These are phyloP conservation scores for Chimonanthus salicifolius DNA, from an alignment of 164 flowering plant genomes.

Conservation along the genomic window DNA sequence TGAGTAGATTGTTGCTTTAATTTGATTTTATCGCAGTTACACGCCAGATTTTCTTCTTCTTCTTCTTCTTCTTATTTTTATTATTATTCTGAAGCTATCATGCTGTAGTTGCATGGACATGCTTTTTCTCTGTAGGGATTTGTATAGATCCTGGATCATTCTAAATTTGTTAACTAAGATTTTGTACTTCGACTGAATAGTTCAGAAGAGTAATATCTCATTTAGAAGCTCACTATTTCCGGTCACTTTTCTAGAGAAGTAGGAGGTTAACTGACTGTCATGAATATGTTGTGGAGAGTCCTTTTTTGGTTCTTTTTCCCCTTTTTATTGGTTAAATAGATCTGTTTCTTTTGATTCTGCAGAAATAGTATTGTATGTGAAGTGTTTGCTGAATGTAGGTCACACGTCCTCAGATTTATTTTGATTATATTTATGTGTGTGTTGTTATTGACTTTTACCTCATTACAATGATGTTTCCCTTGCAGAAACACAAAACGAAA, in stretches of 20 bases:
- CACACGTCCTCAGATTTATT: not conserved
- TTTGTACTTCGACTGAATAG: too few species aligned
- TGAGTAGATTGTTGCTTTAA: too few species aligned
- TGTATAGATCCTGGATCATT: too few species aligned
- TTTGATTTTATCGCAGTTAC: too few species aligned
- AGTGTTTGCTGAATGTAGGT: not conserved
- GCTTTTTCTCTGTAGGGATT: too few species aligned
- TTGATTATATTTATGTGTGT: not conserved
- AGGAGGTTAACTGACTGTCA: not conserved
- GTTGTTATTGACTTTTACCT: not conserved
- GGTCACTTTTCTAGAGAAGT: not conserved
- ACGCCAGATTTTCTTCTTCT: too few species aligned
- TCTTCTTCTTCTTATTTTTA: too few species aligned
- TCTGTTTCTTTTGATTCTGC: not conserved
- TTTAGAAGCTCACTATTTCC: too few species aligned
- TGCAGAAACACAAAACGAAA: conserved; percentile 78
- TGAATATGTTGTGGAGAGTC: not conserved
- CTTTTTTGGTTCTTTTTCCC: not conserved
- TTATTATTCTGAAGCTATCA: too few species aligned
- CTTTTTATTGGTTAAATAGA: not conserved
- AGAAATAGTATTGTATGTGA: not conserved
- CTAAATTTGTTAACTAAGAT: too few species aligned
- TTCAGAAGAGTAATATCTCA: too few species aligned
- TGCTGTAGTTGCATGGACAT: too few species aligned
- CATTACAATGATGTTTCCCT: not conserved